Evolutionary conservation across 176 grass and related monocot genomes (phyloP), one percentile per base, ranked within the genome.

Genomic region (Oryza meyeriana): DNA sequence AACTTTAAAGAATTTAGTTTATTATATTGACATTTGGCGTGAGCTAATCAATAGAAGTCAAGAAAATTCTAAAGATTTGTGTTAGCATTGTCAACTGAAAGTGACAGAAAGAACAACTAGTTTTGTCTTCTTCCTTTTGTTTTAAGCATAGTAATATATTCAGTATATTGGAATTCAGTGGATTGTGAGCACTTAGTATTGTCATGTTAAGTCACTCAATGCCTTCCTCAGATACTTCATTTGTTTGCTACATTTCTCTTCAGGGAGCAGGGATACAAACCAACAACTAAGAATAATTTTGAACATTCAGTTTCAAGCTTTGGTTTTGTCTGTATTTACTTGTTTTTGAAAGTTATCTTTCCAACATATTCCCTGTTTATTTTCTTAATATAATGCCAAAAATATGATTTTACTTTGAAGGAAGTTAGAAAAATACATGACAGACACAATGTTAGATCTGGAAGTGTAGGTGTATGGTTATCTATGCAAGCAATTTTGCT

Each of bases 31-130:
- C 44, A 57, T 81, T 85, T 48, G 81, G 44, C 58, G 16, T 35
- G 31, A 48, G 69, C 58, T 29, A 64, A 74, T 61, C 24, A 35
- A 66, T 47, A 81, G 4, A 74, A 62, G 83, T 66, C 28, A 67
- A 33, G 38, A 32, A 79, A 59, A 3, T 66, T 48, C 18, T 66
- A 85, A 89, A 71, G 32, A 81, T 66, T 12, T 27, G 0, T 12
- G 36, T 82, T 59, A 48, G 32, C 69, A 5, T 77, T 82, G 83
- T 82, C 78, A 78, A 86, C 16, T 78, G 73, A 78, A 85, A 48
- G 45, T 72, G 88, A 78, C 44, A 77, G n/a, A 66, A 71, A 85
- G 66, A 32, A 59, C 50, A 29, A 42, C 18, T 67, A 1, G 4
- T 66, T 59, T 31, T 41, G n/a, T 38, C 31, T 42, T 25, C 26